Base-by-base conservation (phyloP, 176 grass and related monocot species). In the Tillandsia fasciculata region DNA sequence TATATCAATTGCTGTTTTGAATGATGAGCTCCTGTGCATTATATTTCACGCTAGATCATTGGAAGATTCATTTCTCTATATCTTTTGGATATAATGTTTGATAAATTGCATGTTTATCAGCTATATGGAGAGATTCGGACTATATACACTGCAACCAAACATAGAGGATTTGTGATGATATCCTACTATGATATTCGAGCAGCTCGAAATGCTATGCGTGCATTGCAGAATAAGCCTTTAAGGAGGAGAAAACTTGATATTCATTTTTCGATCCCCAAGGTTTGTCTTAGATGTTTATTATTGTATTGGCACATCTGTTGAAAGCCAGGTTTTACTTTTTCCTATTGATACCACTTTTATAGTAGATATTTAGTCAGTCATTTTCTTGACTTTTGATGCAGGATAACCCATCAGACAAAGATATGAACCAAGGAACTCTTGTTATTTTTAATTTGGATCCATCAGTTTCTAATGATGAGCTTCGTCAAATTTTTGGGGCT, bases 241-340 rank as follows among this genome's bases (percentile, higher is more conserved):
- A 74, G 91, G 68, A 87, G 91, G 65, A 85, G 91, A 57, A 96
- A 96, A 28, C 80, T 96, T 26, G 91, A 96, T 76, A 96, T 96
- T 14, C 91, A 96, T 91, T 96, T 96, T 75, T 96, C 91, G 15
- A 91, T 96, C 61, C 91, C 91, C 67, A 96, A 96, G 82, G 91
- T 96, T 18, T 52, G 52, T 51, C 14, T 26, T 5, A 75, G 23
- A 51, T 12, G 48, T 65, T 74, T 65, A 65, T 74, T 20, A 61
- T 61, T 61, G 56, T 23, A 9, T 61, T 61, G 15, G 56, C 56
- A 61, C 22, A 18, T 61, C n/a, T 61, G 56, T 18, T 61, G 8
- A 42, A 42, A 42, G 33, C 33, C 33, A 42, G 33, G 28, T 29
- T 29, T 2, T 29, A 29, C 28, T 42, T 42, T 42, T 42, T 42